Conservation (phyloP, 176 grass and related monocot species). For the Eragrostis nindensis region DNA sequence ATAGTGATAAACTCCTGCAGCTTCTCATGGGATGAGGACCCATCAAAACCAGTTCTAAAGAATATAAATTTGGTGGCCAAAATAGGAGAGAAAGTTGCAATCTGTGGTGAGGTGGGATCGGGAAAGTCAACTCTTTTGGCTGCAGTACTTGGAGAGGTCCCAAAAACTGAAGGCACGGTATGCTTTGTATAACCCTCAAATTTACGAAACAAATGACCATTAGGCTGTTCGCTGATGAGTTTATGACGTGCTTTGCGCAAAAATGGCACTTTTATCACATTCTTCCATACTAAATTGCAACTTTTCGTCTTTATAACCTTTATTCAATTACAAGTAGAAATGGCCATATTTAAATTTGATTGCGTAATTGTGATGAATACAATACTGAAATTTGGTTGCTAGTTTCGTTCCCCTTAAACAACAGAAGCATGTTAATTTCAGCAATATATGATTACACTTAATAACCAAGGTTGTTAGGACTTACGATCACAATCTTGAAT, state of each 20-base stretch:
- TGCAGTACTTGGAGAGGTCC: slow-evolving; percentile 83
- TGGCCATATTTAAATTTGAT: no score
- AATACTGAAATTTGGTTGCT: neutral
- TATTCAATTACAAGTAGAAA: neutral
- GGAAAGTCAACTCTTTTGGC: slow-evolving; percentile 93
- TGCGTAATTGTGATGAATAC: no score
- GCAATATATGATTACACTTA: neutral
- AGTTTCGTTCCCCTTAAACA: neutral
- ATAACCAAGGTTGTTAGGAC: neutral
- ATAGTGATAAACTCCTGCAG: slow-evolving; percentile 59
- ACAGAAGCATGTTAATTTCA: neutral
- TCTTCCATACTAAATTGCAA: neutral
- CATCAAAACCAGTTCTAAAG: slow-evolving; percentile 60
- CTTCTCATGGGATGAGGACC: slow-evolving; percentile 89
- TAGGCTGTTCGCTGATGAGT: neutral
- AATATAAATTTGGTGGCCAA: slow-evolving; percentile 71
- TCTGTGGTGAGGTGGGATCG: slow-evolving; percentile 95
- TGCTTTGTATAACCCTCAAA: slow-evolving; percentile 22
- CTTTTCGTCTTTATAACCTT: neutral
- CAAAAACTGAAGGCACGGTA: slow-evolving; percentile 69
- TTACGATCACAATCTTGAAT: neutral
- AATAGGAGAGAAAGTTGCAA: slow-evolving; percentile 77
- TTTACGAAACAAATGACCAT: neutral
- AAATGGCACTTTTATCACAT: neutral
- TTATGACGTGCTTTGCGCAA: no score